Percentiles rank a stretch among this genome's conserved stretches.
These are phyloP conservation scores for Hypoxylon cercidicola DNA, from an alignment of 495 filamentous ascomycete genomes.

Conservation along the genomic window DNA sequence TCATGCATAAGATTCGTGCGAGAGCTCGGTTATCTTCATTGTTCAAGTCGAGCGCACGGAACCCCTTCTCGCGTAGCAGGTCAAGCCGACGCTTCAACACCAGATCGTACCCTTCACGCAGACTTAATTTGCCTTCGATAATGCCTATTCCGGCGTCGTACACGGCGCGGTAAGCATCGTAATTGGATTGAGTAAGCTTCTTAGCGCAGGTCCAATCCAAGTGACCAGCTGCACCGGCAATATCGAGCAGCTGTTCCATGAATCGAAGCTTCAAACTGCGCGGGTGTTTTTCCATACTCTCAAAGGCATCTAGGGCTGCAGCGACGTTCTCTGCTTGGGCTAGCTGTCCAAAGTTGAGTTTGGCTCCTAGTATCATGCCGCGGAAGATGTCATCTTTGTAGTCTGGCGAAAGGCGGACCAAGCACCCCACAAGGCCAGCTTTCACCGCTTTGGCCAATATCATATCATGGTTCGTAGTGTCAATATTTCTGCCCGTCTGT, in stretches of 20 bases:
- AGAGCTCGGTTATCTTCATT: constrained; percentile 46
- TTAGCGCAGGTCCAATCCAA: constrained; percentile 51
- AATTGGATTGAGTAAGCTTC: constrained; percentile 49
- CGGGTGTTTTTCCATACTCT: constrained; percentile 35
- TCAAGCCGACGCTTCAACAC: constrained; percentile 45
- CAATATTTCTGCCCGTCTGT: constrained; percentile 41
- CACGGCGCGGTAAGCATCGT: constrained; percentile 46
- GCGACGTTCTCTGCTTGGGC: constrained; percentile 55
- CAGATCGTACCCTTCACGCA: constrained; percentile 50
- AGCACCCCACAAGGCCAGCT: constrained; percentile 40
- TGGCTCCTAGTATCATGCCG: constrained; percentile 57
- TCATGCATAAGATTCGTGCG: constrained; percentile 51
- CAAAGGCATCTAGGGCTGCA: constrained; percentile 41
- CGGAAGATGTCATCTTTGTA: constrained; percentile 49
- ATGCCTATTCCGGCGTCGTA: constrained; percentile 46
- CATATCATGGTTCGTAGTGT: constrained; percentile 47
- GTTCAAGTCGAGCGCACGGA: constrained; percentile 41
- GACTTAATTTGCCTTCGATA: constrained; percentile 26
- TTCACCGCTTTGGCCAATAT: constrained; percentile 50
- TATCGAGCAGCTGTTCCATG: constrained; percentile 52
- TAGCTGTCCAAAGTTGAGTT: constrained; percentile 57
- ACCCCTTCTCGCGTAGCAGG: constrained; percentile 36
- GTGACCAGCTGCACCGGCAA: constrained; percentile 53
- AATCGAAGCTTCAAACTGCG: constrained; percentile 51
- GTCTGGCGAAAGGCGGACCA: constrained; percentile 38